Base-by-base conservation (phyloP, 2,329 filamentous ascomycete species). In the Fusarium longipes region DNA sequence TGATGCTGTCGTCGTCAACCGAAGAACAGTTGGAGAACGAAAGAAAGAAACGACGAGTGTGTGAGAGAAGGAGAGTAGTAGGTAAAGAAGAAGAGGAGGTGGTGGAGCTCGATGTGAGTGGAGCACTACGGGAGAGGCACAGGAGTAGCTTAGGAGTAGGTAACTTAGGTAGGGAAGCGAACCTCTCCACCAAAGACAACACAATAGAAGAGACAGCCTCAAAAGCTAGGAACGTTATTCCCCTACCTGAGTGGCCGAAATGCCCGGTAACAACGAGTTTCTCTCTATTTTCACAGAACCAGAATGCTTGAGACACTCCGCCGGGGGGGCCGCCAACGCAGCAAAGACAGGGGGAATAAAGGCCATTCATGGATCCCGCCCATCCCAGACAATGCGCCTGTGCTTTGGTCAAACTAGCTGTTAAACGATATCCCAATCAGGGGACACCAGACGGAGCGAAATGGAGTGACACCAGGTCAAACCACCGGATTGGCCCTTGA, bases 11-110 rank as follows among this genome's bases (percentile, higher is more conserved):
- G 70, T 71, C 62, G 63, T 72, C 70, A 57, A 72, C 74, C 79
- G 77, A 77, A 82, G 77, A 77, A 76, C 71, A 74, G 73, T 70
- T 67, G 68, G 57, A 61, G 65, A 70, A 72, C 62, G 68, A 70
- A 67, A 70, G 70, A 68, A 68, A 71, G 59, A 51, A 73, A 74
- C 70, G 74, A 75, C 77, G 76, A 61, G 61, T 61, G 56, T 32
- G 77, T 75, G 72, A 68, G 63, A 72, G 68, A 68, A 73, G 70
- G 71, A 71, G 67, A 73, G 64, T 72, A 73, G 64, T 72, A 61
- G 57, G 57, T 61, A 69, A 65, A 70, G 67, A 71, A 57, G 61
- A 74, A 56, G 69, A 70, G 61, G 60, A 62, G 58, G 62, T 30
- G 58, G 65, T 65, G 48, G 50, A 60, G 64, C 40, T 49, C 17